Conservation (phyloP, 768 basidiomycete species). For the Auricularia sp. region DNA sequence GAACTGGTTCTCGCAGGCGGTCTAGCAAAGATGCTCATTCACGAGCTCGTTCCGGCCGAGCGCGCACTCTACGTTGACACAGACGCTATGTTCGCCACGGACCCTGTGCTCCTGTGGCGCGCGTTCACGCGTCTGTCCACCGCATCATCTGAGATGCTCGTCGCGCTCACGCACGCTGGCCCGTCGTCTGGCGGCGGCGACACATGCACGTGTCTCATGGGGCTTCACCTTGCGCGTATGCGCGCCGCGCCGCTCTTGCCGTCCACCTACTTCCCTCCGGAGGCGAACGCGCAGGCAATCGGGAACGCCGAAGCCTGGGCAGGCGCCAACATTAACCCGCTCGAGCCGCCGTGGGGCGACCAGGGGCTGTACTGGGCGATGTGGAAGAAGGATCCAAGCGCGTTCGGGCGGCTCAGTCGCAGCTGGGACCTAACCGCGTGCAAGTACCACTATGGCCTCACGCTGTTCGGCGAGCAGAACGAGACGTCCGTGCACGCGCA, state of each 20-base stretch:
- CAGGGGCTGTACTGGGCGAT: slow-evolving; percentile 15
- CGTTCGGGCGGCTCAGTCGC: slow-evolving; percentile 8
- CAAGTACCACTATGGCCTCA: background rate
- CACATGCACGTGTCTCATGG: slow-evolving; percentile 13
- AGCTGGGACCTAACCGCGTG: slow-evolving; percentile 13
- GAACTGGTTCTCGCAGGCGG: background rate
- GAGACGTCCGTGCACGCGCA: background rate
- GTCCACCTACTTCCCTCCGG: slow-evolving; percentile 7
- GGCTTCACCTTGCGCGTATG: slow-evolving; percentile 12
- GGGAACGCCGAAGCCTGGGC: background rate
- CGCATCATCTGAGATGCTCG: slow-evolving; percentile 2
- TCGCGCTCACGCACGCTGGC: slow-evolving; percentile 13
- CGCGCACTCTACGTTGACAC: slow-evolving; percentile 13
- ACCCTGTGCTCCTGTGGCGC: slow-evolving; percentile 13
- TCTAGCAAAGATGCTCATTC: background rate
- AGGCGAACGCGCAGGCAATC: background rate
- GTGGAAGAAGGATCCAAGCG: slow-evolving; percentile 8
- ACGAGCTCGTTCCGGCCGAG: slow-evolving; percentile 5
- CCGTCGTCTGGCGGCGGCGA: slow-evolving; percentile 5
- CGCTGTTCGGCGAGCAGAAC: background rate
- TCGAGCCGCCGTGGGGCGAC: slow-evolving; percentile 13
- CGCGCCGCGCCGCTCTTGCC: slow-evolving; percentile 11
- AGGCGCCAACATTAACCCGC: slow-evolving; percentile 4
- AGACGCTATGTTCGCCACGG: slow-evolving; percentile 13
- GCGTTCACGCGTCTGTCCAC: slow-evolving; percentile 8